Evolutionary conservation across 768 basidiomycete species (phyloP), one percentile per base, ranked within the genome.

Genomic region (Udeniomyces megalosporus): DNA sequence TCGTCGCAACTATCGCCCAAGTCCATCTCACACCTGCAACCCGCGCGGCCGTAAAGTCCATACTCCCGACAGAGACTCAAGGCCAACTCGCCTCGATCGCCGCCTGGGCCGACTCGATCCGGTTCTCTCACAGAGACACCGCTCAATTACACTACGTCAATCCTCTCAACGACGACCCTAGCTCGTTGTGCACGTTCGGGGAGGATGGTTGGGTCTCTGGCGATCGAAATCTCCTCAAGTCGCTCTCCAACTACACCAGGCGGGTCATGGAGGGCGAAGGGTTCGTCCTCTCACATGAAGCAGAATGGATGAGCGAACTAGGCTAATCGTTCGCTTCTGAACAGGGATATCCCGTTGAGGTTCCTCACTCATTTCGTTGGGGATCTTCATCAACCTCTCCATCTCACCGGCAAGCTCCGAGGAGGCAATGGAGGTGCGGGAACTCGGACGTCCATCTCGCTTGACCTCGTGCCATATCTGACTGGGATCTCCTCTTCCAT

Each of bases 331-430:
- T 17, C 8, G n/a, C 24, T 22, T 52, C 32, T 17, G 31, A 45
- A 26, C 12, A 82, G 82, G 2, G 82, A 84, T 69, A 86, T 89
- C 68, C 87, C 93, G 2, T 77, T 96, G 68, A 86, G 87, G 72
- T 99, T 95, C 76, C 76, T 99, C 34, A 80, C 92, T 32, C 95
- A 99, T 73, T 96, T 89, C 68, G 59, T 95, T 6, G 68, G 68
- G 15, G 62, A 64, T 34, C 49, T 64, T 20, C 62, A 64, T 29
- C 62, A 85, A 80, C 93, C 93, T 4, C 76, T 99, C 58, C 93
- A 99, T 72, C 79, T 99, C 42, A 86, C 86, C 0, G 88, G 88
- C 2, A 78, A 90, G 20, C 82, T 90, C 67, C 79, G 86, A 32
- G 93, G 93, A 4, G 93, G 92, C 1, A 97, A 96, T 70, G 80